These are phyloP conservation scores for Populus tremula DNA, from an alignment of 345 rosid species.

Conservation along the genomic window DNA sequence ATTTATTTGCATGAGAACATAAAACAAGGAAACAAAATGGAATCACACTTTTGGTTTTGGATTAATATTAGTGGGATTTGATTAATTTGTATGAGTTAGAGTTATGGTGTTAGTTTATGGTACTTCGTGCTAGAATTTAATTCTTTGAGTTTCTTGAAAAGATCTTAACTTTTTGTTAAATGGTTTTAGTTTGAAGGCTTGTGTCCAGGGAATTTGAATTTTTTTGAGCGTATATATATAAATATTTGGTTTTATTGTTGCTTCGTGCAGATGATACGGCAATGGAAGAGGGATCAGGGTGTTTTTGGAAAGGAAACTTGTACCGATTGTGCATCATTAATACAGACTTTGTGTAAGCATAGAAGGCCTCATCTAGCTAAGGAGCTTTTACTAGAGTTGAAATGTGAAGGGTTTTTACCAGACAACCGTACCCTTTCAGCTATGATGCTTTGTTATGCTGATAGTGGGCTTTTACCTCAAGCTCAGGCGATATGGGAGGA, in stretches of 20 bases:
- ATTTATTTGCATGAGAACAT: background rate
- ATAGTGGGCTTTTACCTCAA: slow-evolving; percentile 39
- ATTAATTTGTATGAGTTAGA: background rate
- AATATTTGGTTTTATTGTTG: background rate
- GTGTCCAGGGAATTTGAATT: background rate
- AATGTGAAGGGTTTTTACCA: slow-evolving; percentile 35
- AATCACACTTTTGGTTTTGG: background rate
- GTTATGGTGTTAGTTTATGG: background rate
- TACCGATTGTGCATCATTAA: slow-evolving; percentile 43
- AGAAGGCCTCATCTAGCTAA: slow-evolving; percentile 39
- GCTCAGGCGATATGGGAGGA: slow-evolving; percentile 53
- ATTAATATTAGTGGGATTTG: background rate
- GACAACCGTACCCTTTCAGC: slow-evolving; percentile 39
- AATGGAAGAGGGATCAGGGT: slow-evolving; percentile 24
- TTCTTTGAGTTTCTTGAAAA: background rate
- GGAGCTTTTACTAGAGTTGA: slow-evolving; percentile 43
- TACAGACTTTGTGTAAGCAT: slow-evolving; percentile 27
- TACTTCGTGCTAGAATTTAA: background rate
- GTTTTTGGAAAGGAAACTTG: slow-evolving; percentile 16
- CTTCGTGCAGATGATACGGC: slow-evolving; percentile 27
- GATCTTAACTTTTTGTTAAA: background rate
- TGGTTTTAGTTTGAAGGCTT: background rate
- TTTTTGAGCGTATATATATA: background rate
- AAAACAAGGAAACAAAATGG: background rate
- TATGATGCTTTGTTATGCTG: slow-evolving; percentile 50